Percentiles rank a stretch among this genome's conserved stretches.
Conservation (phyloP, 371 early-diverging fungal species). For the Mucor saturninus region DNA sequence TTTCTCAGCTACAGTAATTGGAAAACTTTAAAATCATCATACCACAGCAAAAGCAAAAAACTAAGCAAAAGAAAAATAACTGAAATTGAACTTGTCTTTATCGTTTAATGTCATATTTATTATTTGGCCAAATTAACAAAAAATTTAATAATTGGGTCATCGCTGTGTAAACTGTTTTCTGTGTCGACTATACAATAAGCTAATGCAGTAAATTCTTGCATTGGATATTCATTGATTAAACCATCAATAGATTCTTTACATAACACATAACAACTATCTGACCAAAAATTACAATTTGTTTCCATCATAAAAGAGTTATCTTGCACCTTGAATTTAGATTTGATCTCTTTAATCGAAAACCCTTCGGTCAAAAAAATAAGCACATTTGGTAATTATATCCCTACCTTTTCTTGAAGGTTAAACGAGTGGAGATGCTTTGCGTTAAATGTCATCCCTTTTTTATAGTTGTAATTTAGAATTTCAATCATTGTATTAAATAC, state of each 20-base stretch:
- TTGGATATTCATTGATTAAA: constrained; percentile 21
- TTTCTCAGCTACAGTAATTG: too few relatives aligned
- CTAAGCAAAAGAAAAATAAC: too few relatives aligned
- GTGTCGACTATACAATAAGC: constrained; percentile 13
- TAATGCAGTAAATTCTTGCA: constrained; percentile 17
- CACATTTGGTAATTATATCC: constrained; percentile 8
- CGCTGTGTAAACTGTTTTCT: constrained; percentile 17
- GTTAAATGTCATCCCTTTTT: too few relatives aligned
- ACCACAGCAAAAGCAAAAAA: constrained; percentile 9
- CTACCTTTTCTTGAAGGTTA: too few relatives aligned
- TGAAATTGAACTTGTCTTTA: background rate
- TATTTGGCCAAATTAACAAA: too few relatives aligned
- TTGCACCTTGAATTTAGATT: constrained; percentile 10
- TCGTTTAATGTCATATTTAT: constrained; percentile 4
- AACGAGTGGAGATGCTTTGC: too few relatives aligned
- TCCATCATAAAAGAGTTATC: constrained; percentile 15
- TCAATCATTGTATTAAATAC: too few relatives aligned
- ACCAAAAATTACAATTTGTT: too few relatives aligned
- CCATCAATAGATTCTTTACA: constrained; percentile 16
- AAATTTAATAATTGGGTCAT: constrained; percentile 22
- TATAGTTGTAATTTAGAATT: too few relatives aligned
- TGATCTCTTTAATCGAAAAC: constrained; percentile 16
- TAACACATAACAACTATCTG: too few relatives aligned
- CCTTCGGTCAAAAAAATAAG: constrained; percentile 13
- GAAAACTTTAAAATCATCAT: constrained; percentile 12